phyloP scores from a whole-genome alignment of 768 basidiomycete species.

The Termitomyces sp. region DNA sequence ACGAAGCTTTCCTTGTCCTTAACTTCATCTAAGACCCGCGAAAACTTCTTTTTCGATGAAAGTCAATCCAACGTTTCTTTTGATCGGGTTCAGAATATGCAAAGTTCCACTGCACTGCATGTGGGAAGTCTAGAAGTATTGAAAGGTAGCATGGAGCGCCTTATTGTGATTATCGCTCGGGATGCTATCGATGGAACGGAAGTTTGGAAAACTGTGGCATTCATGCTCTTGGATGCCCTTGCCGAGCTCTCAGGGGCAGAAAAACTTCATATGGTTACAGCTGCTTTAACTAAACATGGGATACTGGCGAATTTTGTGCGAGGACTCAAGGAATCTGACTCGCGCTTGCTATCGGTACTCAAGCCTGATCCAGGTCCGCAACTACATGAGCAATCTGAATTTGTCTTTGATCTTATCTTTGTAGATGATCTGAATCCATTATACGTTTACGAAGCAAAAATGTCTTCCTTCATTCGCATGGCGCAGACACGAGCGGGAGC shows the following conservation, averaged over 20 bases:
- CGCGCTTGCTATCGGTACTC: constrained; percentile 65
- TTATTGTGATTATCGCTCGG: constrained; percentile 70
- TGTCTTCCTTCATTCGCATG: constrained; percentile 83
- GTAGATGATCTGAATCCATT: constrained; percentile 84
- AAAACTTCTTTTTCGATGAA: constrained; percentile 32
- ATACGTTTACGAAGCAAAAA: constrained; percentile 93
- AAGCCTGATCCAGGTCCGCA: constrained; percentile 84
- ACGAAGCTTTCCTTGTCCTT: constrained; percentile 21
- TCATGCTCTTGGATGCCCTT: constrained; percentile 81
- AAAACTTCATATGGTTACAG: constrained; percentile 57
- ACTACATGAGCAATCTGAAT: background rate
- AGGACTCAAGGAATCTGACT: constrained; percentile 80
- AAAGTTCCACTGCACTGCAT: constrained; percentile 37
- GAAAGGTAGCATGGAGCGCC: constrained; percentile 62
- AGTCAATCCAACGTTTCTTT: constrained; percentile 29
- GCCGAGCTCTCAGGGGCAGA: constrained; percentile 66
- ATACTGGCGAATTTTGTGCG: constrained; percentile 77
- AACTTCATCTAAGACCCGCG: constrained; percentile 33
- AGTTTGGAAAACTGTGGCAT: constrained; percentile 96
- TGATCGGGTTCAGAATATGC: constrained; percentile 14
- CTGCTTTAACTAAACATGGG: constrained; percentile 63
- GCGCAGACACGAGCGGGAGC: constrained; percentile 80
- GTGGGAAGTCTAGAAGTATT: constrained; percentile 60
- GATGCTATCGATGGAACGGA: constrained; percentile 94
- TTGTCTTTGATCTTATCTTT: constrained; percentile 1